Evolutionary conservation across 2,329 filamentous ascomycete genomes (phyloP), one percentile per base, ranked within the genome.

Genomic region (Colletotrichum sansevieriae): DNA sequence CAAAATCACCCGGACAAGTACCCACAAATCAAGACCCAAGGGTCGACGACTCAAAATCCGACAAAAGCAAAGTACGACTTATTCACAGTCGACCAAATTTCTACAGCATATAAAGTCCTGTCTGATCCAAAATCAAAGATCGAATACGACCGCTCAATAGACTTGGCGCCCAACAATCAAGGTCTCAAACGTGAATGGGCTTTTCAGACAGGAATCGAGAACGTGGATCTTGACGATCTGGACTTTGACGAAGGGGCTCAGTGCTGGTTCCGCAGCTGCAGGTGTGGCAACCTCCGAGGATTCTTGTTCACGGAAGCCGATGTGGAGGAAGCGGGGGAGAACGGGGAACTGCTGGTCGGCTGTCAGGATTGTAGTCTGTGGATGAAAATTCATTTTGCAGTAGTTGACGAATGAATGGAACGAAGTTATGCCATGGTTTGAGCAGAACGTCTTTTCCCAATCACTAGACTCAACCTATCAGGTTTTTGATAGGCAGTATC

Each of bases 341-440:
- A 86, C 70, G 86, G 89, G 9, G 87, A 90, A 74, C 77, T 91
- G 54, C 82, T 90, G 76, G 88, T 92, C 46, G 89, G 87, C 11
- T 92, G 90, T 74, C 82, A 83, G 64, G 89, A 91, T 73, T 92
- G 90, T 72, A 91, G 89, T 74, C 79, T 92, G 52, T 91, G 88
- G 88, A 76, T 91, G 59, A 84, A 85, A 64, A 88, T 92, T 43
- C 83, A 89, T 58, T 92, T 91, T 80, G 87, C 86, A 9, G 82
- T 89, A 13, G 77, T 88, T 33, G 77, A 81, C 9, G 66, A 66
- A 10, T 66, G 18, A 66, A 35, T 39, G 37, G 37, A 13, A 29
- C 7, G 29, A 9, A 29, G 6, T 29, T 29, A 29, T 29, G 29
- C 25, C 29, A 29, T 2, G 7, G 1, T 29, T 29, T 29, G 29